Evolutionary conservation across 192 early-diverging fungal species (phyloP).

Genomic region (Backusella mclennaniae): DNA sequence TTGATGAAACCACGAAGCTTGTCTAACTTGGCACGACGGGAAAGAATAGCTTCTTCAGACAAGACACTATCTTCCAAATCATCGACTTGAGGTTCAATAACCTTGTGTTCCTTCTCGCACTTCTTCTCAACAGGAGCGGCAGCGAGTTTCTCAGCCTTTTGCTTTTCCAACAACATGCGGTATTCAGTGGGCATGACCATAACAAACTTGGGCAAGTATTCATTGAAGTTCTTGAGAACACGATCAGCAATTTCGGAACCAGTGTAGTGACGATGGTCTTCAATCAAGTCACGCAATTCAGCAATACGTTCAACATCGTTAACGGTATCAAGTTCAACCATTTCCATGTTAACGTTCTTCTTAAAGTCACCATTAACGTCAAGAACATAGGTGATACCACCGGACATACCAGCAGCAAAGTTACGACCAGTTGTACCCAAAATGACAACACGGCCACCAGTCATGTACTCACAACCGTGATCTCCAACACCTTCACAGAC

Average conservation of each 20-base stretch:
- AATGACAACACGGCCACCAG: constrained; percentile 90
- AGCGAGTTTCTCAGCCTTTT: constrained; percentile 46
- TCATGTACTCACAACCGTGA: constrained; percentile 99
- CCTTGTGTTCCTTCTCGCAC: constrained; percentile 10
- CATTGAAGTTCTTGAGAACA: constrained; percentile 67
- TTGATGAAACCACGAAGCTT: constrained; percentile 95
- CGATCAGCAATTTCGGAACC: constrained; percentile 75
- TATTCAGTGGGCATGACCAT: constrained; percentile 96
- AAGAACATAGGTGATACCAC: constrained; percentile 94
- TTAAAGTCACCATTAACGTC: constrained; percentile 66
- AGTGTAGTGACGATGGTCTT: constrained; percentile 80
- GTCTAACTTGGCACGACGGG: constrained; percentile 75
- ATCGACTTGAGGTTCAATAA: constrained; percentile 62
- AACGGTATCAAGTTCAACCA: constrained; percentile 85
- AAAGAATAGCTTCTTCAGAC: constrained; percentile 72
- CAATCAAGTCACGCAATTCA: constrained; percentile 74
- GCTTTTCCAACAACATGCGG: constrained; percentile 71
- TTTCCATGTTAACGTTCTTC: constrained; percentile 83
- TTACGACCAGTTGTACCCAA: constrained; percentile 90
- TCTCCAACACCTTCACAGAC: constrained; percentile 97
- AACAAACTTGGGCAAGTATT: constrained; percentile 77
- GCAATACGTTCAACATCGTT: constrained; percentile 72
- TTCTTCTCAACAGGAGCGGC: constrained; percentile 23
- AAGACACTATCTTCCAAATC: constrained; percentile 91
- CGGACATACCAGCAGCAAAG: constrained; percentile 99